Evolutionary conservation across 192 early-diverging fungal species (phyloP).

Genomic region (Coemansia sp.): DNA sequence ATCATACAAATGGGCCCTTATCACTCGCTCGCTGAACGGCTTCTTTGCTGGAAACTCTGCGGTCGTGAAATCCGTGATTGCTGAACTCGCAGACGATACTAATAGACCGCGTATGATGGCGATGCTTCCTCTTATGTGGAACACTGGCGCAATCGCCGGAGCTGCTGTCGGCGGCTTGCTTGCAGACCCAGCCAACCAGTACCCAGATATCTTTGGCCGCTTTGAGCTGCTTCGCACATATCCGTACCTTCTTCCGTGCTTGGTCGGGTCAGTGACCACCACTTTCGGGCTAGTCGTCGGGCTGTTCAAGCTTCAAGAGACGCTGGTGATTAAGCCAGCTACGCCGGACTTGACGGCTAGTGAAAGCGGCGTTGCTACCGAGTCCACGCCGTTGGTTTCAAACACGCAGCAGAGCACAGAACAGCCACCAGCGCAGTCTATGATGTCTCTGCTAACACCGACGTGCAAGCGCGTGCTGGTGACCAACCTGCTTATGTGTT

Average conservation of each 20-base stretch:
- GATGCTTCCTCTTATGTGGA: constrained; percentile 69
- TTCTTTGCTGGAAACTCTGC: constrained; percentile 71
- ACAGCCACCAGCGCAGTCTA: constrained; percentile 1
- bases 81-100: constrained; percentile 76
- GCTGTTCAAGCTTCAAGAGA: constrained; percentile 59
- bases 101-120: constrained; percentile 73
- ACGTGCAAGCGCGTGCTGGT: constrained; percentile 16
- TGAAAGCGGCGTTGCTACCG: neutral
- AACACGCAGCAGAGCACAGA: neutral
- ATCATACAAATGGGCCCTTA: constrained; percentile 58
- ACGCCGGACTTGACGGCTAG: neutral
- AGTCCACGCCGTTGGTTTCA: constrained; percentile 10
- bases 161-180: constrained; percentile 75
- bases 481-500: constrained; percentile 18
- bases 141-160: constrained; percentile 59
- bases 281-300: constrained; percentile 63
- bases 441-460: constrained; percentile 19
- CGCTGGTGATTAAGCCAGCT: constrained; percentile 8
- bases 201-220: constrained; percentile 60
- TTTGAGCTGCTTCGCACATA: constrained; percentile 57
- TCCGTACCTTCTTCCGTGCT: constrained; percentile 82
- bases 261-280: constrained; percentile 59
- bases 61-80: constrained; percentile 74
- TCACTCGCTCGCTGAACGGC: constrained; percentile 61
- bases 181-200: constrained; percentile 62